A percentile compares a stretch with the other conserved stretches of the same genome.
Evolutionary conservation across 805 yeast genomes (phyloP).

Genomic region (Saccharomyces mikatae): DNA sequence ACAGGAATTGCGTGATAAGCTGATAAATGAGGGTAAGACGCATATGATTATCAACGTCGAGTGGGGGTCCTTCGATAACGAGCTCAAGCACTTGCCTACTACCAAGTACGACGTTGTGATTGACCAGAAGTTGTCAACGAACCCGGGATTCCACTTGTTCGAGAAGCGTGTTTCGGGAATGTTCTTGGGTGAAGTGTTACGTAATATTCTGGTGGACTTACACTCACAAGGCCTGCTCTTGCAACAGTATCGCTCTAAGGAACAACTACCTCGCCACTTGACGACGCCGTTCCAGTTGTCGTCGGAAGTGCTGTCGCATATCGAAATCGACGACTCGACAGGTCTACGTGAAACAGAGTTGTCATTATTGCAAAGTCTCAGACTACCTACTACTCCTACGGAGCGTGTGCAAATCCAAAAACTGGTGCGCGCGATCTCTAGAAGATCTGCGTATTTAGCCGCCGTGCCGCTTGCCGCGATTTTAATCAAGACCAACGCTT

Average conservation of each 20-base stretch:
- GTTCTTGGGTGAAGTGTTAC: conserved; percentile 83
- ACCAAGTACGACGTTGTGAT: conserved; percentile 69
- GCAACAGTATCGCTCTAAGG: conserved; percentile 38
- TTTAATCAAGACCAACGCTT: conserved; percentile 54
- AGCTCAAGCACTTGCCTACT: conserved; percentile 62
- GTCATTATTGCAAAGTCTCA: conserved; percentile 53
- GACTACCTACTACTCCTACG: conserved; percentile 57
- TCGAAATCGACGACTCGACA: conserved; percentile 77
- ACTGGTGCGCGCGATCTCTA: conserved; percentile 73
- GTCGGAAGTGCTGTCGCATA: conserved; percentile 72
- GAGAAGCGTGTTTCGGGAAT: conserved; percentile 88
- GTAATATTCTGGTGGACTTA: conserved; percentile 66
- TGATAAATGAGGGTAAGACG: conserved; percentile 38
- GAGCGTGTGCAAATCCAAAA: conserved; percentile 71
- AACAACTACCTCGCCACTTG: conserved; percentile 46
- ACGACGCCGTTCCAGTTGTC: conserved; percentile 71
- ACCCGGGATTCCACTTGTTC: conserved; percentile 82
- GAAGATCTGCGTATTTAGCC: conserved; percentile 78
- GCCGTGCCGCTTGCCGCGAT: conserved; percentile 89
- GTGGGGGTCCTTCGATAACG: conserved; percentile 97
- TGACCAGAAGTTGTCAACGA: conserved; percentile 61
- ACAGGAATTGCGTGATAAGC: conserved; percentile 32
- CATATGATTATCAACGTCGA: conserved; percentile 91
- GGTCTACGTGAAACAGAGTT: conserved; percentile 63
- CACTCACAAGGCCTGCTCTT: conserved; percentile 52